Evolutionary conservation across 805 yeast species (phyloP), one percentile per base, ranked within the genome.

Genomic region (Yarrowia hollandica): DNA sequence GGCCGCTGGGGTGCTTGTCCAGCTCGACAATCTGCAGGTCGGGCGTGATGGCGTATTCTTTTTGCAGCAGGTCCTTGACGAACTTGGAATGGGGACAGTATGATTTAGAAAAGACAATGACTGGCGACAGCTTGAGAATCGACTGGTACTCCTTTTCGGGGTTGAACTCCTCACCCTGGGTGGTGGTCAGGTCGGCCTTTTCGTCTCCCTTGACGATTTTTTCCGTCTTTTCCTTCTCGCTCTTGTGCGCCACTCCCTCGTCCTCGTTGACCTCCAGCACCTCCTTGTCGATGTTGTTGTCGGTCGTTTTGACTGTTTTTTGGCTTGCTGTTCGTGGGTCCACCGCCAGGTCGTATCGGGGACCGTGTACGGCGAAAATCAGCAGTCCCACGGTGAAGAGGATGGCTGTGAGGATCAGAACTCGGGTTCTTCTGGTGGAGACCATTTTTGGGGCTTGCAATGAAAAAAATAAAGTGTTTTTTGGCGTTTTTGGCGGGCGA

Each of bases 1-100:
- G 70, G 1, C 97, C 97, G 69, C 89, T 79, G 52, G 79, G 77
- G 70, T 90, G 96, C 66, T 77, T 78, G 72, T 92, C 97, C 56
- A 92, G 77, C 69, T 92, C 98, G 15, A 92, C 88, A 58, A 88
- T 78, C 5, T 77, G 67, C 2, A 90, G 91, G 28, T 77, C 73
- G 5, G 98, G 99, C 2, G 79, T 77, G 62, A 92, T 82, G 54
- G 78, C 78, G 72, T 88, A 90, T 64, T 82, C 80, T 18, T 78
- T 80, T 16, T 72, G 71, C 44, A 92, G 75, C 41, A 91, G 74
- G 22, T 79, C 76, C 74, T 91, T 94, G 67, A 91, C 79, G 59
- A 76, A 77, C 67, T 79, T 80, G 18, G 95, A 87, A 71, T 77
- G 89, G 26, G 96, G 97, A 74, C 74, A 71, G 66, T 72, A 75